These are phyloP conservation scores for Blumeria hordei DNA, from an alignment of 2,329 filamentous ascomycete species.

Conservation along the genomic window DNA sequence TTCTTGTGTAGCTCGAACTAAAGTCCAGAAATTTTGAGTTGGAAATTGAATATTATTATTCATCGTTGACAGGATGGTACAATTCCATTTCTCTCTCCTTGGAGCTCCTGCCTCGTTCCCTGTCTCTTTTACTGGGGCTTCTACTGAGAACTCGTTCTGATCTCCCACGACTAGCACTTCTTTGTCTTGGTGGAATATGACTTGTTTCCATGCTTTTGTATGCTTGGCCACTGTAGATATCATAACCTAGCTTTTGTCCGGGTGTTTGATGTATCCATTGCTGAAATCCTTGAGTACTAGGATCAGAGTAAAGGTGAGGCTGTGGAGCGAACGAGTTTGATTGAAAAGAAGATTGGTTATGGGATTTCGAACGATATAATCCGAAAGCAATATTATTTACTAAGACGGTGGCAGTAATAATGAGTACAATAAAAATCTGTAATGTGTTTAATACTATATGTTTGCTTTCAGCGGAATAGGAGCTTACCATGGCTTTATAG, in stretches of 20 bases:
- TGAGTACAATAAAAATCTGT: conserved; percentile 26
- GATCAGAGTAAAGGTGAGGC: conserved; percentile 1
- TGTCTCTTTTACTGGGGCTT: conserved; percentile 11
- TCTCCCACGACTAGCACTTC: background rate
- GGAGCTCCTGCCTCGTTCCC: conserved; percentile 1
- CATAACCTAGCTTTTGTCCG: conserved; percentile 5
- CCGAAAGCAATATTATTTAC: conserved; percentile 26
- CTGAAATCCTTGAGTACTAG: conserved; percentile 6
- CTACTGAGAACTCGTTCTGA: conserved; percentile 4
- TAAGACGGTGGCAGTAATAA: conserved; percentile 23
- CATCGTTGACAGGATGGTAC: background rate
- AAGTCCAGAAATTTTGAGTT: no score
- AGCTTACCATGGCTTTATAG: conserved; percentile 49
- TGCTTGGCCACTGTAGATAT: conserved; percentile 6
- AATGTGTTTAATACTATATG: background rate
- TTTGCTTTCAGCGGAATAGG: no score
- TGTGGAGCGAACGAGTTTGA: conserved; percentile 3
- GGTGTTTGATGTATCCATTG: conserved; percentile 13
- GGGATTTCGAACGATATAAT: conserved; percentile 11
- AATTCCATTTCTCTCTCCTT: background rate
- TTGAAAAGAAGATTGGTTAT: conserved; percentile 10
- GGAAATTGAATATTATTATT: no score
- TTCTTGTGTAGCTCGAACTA: no score
- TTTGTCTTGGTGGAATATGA: conserved; percentile 7
- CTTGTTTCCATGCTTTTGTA: conserved; percentile 12